Evolutionary conservation across 331 rosid species (phyloP).

Genomic region (Cydonia oblonga): DNA sequence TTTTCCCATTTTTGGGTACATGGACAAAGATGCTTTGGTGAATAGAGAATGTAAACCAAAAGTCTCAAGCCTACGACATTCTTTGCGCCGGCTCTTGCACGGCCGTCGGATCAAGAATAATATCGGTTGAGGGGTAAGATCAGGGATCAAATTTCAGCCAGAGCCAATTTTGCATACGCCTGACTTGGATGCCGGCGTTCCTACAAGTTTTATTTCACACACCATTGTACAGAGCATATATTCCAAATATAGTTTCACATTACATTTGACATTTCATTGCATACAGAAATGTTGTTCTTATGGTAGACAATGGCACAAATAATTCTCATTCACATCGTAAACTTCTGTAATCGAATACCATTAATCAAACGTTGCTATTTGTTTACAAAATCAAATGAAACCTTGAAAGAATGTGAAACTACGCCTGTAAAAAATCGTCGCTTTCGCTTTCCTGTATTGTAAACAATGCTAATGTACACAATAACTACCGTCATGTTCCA

Average conservation of each 20-base stretch:
- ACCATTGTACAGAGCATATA: background rate
- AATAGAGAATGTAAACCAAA: background rate
- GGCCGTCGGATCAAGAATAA: background rate
- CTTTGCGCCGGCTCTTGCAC: background rate
- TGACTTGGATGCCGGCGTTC: background rate
- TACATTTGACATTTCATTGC: background rate
- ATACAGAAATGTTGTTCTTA: no score
- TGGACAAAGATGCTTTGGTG: conserved; percentile 77
- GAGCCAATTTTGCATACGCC: background rate
- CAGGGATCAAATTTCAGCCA: background rate
- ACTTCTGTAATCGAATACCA: background rate
- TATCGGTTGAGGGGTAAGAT: background rate
- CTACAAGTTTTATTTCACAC: background rate
- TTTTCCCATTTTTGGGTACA: conserved; percentile 81
- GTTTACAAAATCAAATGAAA: background rate
- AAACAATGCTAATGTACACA: background rate
- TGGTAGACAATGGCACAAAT: background rate
- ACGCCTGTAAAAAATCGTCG: background rate
- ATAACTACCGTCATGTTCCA: conserved; percentile 30
- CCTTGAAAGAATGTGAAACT: background rate
- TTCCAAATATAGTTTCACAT: background rate
- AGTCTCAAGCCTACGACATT: background rate
- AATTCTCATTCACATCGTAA: background rate
- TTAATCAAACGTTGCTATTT: background rate
- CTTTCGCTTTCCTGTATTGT: background rate